Evolutionary conservation across 1,284 basidiomycete species (phyloP), one percentile per base, ranked within the genome.

Genomic region (Pterulicium gracile): DNA sequence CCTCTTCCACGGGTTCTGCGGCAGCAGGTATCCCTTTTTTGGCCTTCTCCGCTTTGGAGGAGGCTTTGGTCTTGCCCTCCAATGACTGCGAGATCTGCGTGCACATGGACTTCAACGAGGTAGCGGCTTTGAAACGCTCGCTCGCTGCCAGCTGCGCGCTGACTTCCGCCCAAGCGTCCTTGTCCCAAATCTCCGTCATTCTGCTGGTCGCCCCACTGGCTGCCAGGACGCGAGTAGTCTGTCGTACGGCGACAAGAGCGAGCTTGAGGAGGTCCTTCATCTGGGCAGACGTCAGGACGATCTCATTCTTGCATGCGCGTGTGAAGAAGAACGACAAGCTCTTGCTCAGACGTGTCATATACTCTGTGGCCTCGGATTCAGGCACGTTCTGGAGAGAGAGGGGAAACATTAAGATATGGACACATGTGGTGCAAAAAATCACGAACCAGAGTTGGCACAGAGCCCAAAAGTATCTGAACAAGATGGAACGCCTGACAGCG

Each of bases 201-300:
- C 7, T 32, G n/a, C 27, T 55, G 1, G 72, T 58, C 42, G 70
- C 62, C 77, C 77, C 36, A 4, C 49, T 55, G 19, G 61, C 53
- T 4, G 61, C 51, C 23, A 50, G 21, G 17, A 75, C 58, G 18
- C 66, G 70, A 49, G 72, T 75, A 42, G 79, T 79, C 49, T 83
- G 78, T 44, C 90, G 79, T 10, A 80, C 70, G 24, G 79, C 76
- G 17, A 76, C 63, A 4, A 90, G 65, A 0, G 70, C 79, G 45
- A 89, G 67, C 61, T 91, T 94, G 50, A 90, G 63, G 13, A 91
- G 62, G 22, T 91, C 87, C 62, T 91, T 95, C 56, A 87, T 61
- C 49, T 91, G 82, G 4, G 76, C 62, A 1, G 83, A 70, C 21
- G 79, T 85, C 47, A 87, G 63, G 3, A 66, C 62, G 18, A 58